These are phyloP conservation scores for Talaromyces sp. DNA, from an alignment of 2,329 filamentous ascomycete genomes.

Conservation along the genomic window DNA sequence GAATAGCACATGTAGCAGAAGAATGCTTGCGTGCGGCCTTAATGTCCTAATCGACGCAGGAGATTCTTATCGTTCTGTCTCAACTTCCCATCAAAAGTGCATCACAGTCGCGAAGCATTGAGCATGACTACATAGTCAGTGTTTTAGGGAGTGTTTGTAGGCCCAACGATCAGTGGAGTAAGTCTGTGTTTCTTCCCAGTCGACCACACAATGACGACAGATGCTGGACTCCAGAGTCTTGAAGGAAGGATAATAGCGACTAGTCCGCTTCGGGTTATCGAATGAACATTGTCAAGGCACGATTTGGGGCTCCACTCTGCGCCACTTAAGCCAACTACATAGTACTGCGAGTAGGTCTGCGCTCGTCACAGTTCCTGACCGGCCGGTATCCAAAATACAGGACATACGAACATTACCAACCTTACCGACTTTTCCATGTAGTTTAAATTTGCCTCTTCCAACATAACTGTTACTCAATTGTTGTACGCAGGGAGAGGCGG, in stretches of 20 bases:
- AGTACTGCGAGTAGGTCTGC: background rate
- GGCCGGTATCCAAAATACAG: background rate
- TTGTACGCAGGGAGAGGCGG: background rate
- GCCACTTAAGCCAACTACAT: background rate
- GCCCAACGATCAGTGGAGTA: background rate
- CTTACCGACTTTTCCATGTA: background rate
- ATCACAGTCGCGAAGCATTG: background rate
- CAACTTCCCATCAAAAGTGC: background rate
- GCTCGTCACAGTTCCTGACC: background rate
- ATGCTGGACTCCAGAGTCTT: background rate
- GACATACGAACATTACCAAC: background rate
- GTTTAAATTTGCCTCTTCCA: background rate
- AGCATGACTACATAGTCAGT: background rate
- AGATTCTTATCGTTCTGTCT: background rate
- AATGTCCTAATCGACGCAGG: background rate
- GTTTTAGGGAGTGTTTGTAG: background rate
- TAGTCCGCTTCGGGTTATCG: background rate
- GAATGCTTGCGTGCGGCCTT: slow-evolving; percentile 4
- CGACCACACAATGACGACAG: background rate
- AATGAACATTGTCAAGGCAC: background rate
- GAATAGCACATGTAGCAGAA: background rate
- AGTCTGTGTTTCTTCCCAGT: background rate
- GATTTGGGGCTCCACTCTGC: background rate
- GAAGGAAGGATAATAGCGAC: background rate
- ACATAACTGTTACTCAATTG: background rate